These are phyloP conservation scores for Acmispon strigosus DNA, from an alignment of 306 rosid species.

Conservation along the genomic window DNA sequence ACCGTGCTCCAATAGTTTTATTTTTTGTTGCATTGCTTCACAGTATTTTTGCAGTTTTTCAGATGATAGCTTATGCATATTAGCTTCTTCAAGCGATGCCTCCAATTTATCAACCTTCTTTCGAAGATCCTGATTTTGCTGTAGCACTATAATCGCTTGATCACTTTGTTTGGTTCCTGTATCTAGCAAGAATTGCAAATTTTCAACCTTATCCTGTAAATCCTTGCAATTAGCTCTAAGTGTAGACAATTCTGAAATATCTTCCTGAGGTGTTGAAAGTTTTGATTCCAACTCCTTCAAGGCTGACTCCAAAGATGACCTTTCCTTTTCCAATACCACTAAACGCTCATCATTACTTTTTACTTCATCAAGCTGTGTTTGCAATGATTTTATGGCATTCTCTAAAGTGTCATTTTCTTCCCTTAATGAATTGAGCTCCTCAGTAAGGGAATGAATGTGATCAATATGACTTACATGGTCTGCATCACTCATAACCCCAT, in stretches of 20 bases:
- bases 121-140: conserved; percentile 82
- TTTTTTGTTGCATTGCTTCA: conserved; percentile 71
- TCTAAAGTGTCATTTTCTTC: conserved; percentile 59
- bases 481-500: conserved; percentile 19
- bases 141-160: conserved; percentile 58
- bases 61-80: conserved; percentile 56
- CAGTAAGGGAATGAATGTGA: conserved; percentile 28
- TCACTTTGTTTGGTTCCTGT: conserved; percentile 70
- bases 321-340: conserved; percentile 63
- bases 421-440: conserved; percentile 61
- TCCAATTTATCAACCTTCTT: conserved; percentile 73
- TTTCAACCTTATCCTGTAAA: conserved; percentile 57
- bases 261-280: conserved; percentile 61
- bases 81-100: conserved; percentile 70
- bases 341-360: conserved; percentile 51
- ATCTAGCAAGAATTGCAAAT: conserved; percentile 62
- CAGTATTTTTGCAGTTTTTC: conserved; percentile 61
- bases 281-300: conserved; percentile 66
- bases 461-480: conserved; percentile 16
- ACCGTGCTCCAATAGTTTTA: conserved; percentile 65
- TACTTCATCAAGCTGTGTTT: conserved; percentile 45
- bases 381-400: conserved; percentile 50
- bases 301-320: conserved; percentile 57
- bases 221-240: conserved; percentile 58
- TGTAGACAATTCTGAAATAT: conserved; percentile 50